Percentiles rank a stretch among this genome's conserved stretches.
Evolutionary conservation across 305 asterid species (phyloP).

Genomic region (Plantago coronopus): DNA sequence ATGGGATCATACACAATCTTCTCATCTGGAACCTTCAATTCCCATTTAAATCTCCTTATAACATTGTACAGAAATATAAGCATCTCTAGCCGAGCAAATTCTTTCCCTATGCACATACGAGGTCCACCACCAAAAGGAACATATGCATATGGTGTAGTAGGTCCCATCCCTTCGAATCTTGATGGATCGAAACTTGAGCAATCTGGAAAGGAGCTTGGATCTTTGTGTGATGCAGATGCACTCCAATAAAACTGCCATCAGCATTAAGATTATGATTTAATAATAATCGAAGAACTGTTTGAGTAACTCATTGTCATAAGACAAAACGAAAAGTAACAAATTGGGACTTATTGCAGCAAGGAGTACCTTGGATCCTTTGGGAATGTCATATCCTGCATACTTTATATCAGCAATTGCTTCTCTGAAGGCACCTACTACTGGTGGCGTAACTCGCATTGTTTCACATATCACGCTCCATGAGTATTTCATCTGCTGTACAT

Average conservation of each 20-base stretch:
- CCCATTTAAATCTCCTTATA: constrained; percentile 37
- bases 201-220: constrained; percentile 43
- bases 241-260: constrained; percentile 63
- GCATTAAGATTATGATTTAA: too few species aligned
- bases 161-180: constrained; percentile 64
- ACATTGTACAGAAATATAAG: constrained; percentile 44
- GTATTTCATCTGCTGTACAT: constrained; percentile 50
- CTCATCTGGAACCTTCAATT: constrained; percentile 32
- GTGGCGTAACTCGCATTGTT: constrained; percentile 41
- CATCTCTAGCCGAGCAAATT: constrained; percentile 37
- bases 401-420: constrained; percentile 39
- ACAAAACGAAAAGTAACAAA: too few species aligned
- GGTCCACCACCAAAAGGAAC: constrained; percentile 84
- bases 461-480: constrained; percentile 50
- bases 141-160: constrained; percentile 67
- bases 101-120: constrained; percentile 62
- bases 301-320: too few species aligned
- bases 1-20: constrained; percentile 36
- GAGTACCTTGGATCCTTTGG: constrained; percentile 58
- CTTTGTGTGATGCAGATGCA: constrained; percentile 57
- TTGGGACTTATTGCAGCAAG: too few species aligned
- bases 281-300: too few species aligned
- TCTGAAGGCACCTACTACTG: constrained; percentile 35
- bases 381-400: constrained; percentile 43
- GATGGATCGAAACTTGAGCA: constrained; percentile 56